These are phyloP conservation scores for Apium graveolens DNA, from an alignment of 129 eudicot species.

Conservation along the genomic window DNA sequence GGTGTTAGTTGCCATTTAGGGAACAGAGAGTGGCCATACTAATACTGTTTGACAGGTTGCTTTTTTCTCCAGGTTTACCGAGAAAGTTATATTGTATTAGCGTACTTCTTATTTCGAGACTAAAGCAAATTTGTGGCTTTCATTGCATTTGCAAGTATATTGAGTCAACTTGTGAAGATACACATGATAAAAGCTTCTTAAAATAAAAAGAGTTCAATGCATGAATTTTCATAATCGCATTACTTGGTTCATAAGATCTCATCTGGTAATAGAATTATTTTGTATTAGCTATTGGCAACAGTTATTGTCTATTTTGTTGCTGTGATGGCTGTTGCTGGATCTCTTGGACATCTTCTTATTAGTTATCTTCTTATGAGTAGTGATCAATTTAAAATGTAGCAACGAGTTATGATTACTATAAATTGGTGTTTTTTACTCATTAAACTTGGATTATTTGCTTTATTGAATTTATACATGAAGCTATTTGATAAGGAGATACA, in stretches of 20 bases:
- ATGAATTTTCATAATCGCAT: not conserved
- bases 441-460: too few relatives aligned
- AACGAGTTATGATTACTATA: too few relatives aligned
- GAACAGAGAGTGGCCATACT: constrained; percentile 9
- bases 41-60: constrained; percentile 40
- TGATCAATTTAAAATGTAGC: too few relatives aligned
- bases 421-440: too few relatives aligned
- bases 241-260: not conserved
- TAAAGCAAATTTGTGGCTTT: constrained; percentile 89
- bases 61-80: constrained; percentile 52
- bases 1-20: too few relatives aligned
- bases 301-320: constrained; percentile 73
- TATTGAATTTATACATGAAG: too few relatives aligned
- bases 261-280: constrained; percentile 12
- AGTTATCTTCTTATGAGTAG: too few relatives aligned
- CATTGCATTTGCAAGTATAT: constrained; percentile 84
- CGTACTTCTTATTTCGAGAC: too few relatives aligned
- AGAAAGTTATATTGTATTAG: constrained; percentile 56
- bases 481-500: not conserved
- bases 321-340: constrained; percentile 81
- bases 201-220: not conserved
- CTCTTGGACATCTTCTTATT: constrained; percentile 58
- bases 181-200: not conserved
- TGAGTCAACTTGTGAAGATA: not conserved
- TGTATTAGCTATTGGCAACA: constrained; percentile 77